A percentile compares a stretch with the other conserved stretches of the same genome.
These are phyloP conservation scores for Xylariales sp. DNA, from an alignment of 2,329 filamentous ascomycete genomes.

Conservation along the genomic window DNA sequence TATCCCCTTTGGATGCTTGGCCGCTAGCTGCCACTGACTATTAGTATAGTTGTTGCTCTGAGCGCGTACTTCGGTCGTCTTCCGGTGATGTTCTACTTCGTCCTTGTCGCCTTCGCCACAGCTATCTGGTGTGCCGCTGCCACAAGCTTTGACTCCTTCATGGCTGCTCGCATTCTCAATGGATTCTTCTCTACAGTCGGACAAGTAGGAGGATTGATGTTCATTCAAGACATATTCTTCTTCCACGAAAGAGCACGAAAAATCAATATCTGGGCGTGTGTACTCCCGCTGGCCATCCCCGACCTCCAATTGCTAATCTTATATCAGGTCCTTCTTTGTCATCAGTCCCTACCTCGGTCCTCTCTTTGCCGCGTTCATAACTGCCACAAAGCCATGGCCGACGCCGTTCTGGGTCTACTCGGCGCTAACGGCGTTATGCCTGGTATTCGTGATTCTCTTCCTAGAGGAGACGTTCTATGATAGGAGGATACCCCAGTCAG, in stretches of 20 bases:
- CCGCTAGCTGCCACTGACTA: background rate
- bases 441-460: constrained; percentile 36
- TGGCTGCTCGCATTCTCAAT: constrained; percentile 42
- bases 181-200: constrained; percentile 43
- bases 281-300: too few species aligned
- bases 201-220: constrained; percentile 43
- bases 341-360: constrained; percentile 41
- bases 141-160: constrained; percentile 39
- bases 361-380: constrained; percentile 43
- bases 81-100: constrained; percentile 38
- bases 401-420: constrained; percentile 44
- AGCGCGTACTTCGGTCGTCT: constrained; percentile 39
- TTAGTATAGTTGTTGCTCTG: constrained; percentile 30
- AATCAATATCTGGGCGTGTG: constrained; percentile 43
- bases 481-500: constrained; percentile 29
- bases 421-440: constrained; percentile 30
- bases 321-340: constrained; percentile 30
- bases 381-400: constrained; percentile 39
- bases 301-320: too few species aligned
- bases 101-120: constrained; percentile 31
- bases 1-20: background rate
- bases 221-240: constrained; percentile 56
- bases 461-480: constrained; percentile 48
- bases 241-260: constrained; percentile 51
- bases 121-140: constrained; percentile 40